phyloP scores from a whole-genome alignment of 208 protist genomes.

The Entamoeba histolytica region DNA sequence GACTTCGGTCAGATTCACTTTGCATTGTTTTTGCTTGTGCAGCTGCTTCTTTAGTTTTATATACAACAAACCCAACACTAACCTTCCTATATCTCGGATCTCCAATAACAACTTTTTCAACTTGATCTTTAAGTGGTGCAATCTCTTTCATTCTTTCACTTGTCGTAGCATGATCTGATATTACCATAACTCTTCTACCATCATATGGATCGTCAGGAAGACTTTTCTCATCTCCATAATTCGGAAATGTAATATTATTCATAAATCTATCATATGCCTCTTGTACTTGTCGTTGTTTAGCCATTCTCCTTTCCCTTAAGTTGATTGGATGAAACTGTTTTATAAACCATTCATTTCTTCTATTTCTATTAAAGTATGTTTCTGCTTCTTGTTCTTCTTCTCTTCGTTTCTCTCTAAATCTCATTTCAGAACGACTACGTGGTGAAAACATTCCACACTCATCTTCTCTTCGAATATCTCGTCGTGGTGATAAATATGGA shows the following conservation, averaged over 20 bases:
- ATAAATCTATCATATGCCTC: background rate
- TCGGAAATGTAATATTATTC: background rate
- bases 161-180: background rate
- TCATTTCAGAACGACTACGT: background rate
- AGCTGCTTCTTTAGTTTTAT: background rate
- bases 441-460: background rate
- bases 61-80: background rate
- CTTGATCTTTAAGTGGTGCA: background rate
- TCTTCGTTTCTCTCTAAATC: background rate
- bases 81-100: background rate
- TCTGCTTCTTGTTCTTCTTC: background rate
- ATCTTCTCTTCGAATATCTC: background rate
- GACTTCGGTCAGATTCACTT: background rate
- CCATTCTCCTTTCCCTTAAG: background rate
- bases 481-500: background rate
- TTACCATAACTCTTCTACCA: background rate
- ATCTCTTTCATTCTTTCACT: background rate
- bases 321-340: background rate
- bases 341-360: background rate
- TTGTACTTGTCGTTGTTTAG: background rate
- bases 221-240: background rate
- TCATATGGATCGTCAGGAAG: background rate
- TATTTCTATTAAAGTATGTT: background rate
- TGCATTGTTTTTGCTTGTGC: background rate
- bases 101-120: background rate